Conservation (phyloP, 306 rosid genomes). For the Trichosanthes truncata region DNA sequence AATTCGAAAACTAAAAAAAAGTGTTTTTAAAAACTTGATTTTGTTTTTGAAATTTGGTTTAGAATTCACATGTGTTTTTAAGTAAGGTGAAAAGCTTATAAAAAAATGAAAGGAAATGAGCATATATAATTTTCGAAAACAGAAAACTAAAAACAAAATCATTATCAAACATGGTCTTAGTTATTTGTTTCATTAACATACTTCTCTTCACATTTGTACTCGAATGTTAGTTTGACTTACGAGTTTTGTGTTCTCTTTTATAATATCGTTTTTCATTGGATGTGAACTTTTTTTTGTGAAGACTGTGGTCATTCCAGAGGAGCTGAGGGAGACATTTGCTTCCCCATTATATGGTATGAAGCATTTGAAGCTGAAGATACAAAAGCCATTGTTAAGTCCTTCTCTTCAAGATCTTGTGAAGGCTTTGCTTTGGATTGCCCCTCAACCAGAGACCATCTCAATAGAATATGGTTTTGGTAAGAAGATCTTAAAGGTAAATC, state of each 20-base stretch:
- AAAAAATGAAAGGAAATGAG: background rate
- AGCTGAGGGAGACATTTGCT: slow-evolving; percentile 3
- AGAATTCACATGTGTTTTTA: no score
- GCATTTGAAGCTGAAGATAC: background rate
- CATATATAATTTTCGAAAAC: no score
- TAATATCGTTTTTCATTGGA: background rate
- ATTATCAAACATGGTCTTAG: background rate
- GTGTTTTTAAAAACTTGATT: no score
- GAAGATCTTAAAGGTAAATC: background rate
- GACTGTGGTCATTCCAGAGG: background rate
- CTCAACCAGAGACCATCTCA: background rate
- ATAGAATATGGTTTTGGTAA: slow-evolving; percentile 3
- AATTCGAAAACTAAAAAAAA: no score
- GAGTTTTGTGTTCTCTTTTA: background rate
- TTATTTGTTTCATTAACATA: no score
- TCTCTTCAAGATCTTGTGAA: background rate
- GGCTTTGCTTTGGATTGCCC: slow-evolving; percentile 12
- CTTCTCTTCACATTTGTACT: background rate
- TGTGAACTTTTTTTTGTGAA: background rate
- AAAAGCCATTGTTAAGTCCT: background rate
- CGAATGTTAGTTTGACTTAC: background rate
- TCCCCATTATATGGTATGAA: slow-evolving; percentile 11
- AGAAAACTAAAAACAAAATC: background rate
- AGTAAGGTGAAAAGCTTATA: no score
- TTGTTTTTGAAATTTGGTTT: no score